Percentiles rank a stretch among this genome's conserved stretches.
Evolutionary conservation across 192 early-diverging fungal species (phyloP).

Genomic region (Umbelopsis sp.): DNA sequence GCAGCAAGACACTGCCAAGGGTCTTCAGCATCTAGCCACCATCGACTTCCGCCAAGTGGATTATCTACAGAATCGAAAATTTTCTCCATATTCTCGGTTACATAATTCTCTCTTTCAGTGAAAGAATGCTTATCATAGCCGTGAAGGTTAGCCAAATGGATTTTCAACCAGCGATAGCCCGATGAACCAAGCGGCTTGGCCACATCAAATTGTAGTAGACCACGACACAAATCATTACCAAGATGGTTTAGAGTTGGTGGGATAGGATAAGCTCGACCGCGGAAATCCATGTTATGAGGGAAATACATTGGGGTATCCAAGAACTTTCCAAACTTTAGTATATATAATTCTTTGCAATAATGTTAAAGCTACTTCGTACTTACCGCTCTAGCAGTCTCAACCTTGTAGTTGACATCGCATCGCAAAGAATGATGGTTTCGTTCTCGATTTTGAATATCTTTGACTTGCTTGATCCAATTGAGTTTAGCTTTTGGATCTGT

Average conservation of each 20-base stretch:
- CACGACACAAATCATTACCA: slow-evolving; percentile 94
- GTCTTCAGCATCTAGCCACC: slow-evolving; percentile 90
- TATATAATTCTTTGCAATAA: neutral
- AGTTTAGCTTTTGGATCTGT: slow-evolving; percentile 57
- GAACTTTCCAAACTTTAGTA: slow-evolving; percentile 55
- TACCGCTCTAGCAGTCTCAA: slow-evolving; percentile 92
- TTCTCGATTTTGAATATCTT: slow-evolving; percentile 60
- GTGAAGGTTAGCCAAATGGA: slow-evolving; percentile 91
- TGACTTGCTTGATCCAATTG: slow-evolving; percentile 58
- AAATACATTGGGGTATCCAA: slow-evolving; percentile 90
- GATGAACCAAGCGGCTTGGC: slow-evolving; percentile 76
- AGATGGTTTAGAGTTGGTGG: slow-evolving; percentile 95
- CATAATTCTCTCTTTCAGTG: slow-evolving; percentile 76
- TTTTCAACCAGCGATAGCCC: slow-evolving; percentile 92
- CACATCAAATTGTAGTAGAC: slow-evolving; percentile 83
- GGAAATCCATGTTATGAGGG: slow-evolving; percentile 97
- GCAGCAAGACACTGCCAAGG: slow-evolving; percentile 95
- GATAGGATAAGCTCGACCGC: slow-evolving; percentile 97
- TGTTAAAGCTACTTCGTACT: slow-evolving; percentile 21
- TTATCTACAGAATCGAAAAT: slow-evolving; percentile 84
- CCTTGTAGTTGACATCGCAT: slow-evolving; percentile 92
- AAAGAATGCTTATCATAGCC: slow-evolving; percentile 93
- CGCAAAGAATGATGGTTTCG: slow-evolving; percentile 83
- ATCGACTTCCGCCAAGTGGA: slow-evolving; percentile 72
- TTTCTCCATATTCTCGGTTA: slow-evolving; percentile 74